Conservation (phyloP, 1,139 yeast genomes). For the Meyerozyma carpophila region DNA sequence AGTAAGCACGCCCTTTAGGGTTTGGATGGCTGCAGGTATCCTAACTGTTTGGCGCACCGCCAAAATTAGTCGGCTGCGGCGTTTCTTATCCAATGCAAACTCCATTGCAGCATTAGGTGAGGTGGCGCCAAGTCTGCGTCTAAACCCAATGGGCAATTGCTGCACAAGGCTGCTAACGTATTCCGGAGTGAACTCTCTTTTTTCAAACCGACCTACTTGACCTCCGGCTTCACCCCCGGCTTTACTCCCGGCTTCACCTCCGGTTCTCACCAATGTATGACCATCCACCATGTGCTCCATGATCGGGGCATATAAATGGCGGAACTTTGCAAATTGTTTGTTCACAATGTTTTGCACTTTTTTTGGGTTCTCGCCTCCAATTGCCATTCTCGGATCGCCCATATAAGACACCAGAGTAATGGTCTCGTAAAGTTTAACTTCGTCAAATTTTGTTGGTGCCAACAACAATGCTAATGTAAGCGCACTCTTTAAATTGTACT, state of each 20-base stretch:
- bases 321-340: constrained; percentile 68
- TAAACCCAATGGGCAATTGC: not conserved
- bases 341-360: constrained; percentile 80
- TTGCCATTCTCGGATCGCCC: constrained; percentile 84
- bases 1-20: constrained; percentile 76
- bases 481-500: constrained; percentile 74
- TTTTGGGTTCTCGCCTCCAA: constrained; percentile 90
- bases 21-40: constrained; percentile 68
- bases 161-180: not conserved
- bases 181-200: not conserved
- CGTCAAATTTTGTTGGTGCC: constrained; percentile 40
- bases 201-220: not conserved
- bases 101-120: not conserved
- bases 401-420: constrained; percentile 79
- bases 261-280: constrained; percentile 10
- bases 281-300: constrained; percentile 20
- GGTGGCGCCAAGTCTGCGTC: not conserved
- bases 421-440: constrained; percentile 63
- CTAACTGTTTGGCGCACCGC: constrained; percentile 58
- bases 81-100: constrained; percentile 20
- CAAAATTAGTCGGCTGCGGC: constrained; percentile 33
- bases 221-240: no score
- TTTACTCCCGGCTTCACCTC: no score
- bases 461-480: constrained; percentile 67
- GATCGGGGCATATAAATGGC: constrained; percentile 66